Evolutionary conservation across 1,284 basidiomycete genomes (phyloP).

Genomic region (Leccinum angustisporum): DNA sequence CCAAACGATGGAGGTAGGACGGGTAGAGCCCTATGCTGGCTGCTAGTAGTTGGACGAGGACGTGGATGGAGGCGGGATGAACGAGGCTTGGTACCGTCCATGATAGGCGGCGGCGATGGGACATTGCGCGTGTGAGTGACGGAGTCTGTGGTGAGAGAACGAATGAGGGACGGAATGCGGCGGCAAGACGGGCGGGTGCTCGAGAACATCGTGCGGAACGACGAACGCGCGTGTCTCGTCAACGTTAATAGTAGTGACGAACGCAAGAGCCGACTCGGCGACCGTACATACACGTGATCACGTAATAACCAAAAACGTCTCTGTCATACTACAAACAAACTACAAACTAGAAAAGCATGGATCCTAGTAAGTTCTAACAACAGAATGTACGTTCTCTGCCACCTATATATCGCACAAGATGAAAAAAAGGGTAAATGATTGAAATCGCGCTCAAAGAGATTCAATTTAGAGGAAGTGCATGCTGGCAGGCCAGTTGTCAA

Average conservation of each 20-base stretch:
- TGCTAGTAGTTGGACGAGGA: slow-evolving; percentile 48
- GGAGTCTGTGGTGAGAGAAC: slow-evolving; percentile 29
- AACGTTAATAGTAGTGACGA: slow-evolving; percentile 6
- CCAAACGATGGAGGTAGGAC: slow-evolving; percentile 72
- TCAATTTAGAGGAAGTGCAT: slow-evolving; percentile 7
- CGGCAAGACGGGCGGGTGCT: slow-evolving; percentile 14
- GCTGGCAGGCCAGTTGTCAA: slow-evolving; percentile 11
- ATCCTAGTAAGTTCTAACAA: neutral
- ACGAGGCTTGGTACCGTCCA: slow-evolving; percentile 24
- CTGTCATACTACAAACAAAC: neutral
- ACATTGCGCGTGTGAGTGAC: slow-evolving; percentile 21
- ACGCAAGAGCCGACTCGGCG: neutral
- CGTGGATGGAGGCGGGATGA: slow-evolving; percentile 38
- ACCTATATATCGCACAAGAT: slow-evolving; percentile 23
- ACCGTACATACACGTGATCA: slow-evolving; percentile 16
- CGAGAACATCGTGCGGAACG: slow-evolving; percentile 26
- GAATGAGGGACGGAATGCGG: slow-evolving; percentile 21
- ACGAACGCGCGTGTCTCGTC: slow-evolving; percentile 16
- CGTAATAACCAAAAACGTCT: slow-evolving; percentile 1
- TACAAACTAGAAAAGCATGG: slow-evolving; percentile 2
- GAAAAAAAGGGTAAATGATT: slow-evolving; percentile 15
- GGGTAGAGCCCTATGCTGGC: slow-evolving; percentile 45
- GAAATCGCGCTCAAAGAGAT: slow-evolving; percentile 9
- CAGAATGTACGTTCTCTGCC: neutral
- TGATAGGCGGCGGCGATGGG: slow-evolving; percentile 23